Conservation (phyloP, 805 yeast genomes). For the Hyphopichia homilentoma region DNA sequence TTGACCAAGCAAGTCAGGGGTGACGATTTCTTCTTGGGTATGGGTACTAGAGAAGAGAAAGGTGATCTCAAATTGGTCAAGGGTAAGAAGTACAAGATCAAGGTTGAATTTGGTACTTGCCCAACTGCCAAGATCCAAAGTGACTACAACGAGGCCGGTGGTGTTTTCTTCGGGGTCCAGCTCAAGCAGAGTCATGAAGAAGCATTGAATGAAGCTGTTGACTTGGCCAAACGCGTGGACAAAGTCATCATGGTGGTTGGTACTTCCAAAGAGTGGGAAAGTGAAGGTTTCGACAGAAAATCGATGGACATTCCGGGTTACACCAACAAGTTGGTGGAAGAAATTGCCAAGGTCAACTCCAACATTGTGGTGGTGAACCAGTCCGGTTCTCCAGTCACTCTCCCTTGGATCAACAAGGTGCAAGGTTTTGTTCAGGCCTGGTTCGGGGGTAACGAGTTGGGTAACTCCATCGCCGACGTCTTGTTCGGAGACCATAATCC, state of each 20-base stretch:
- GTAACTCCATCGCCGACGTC: conserved; percentile 58
- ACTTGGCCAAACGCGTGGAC: conserved; percentile 47
- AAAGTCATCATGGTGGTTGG: conserved; percentile 53
- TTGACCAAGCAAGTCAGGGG: conserved; percentile 50
- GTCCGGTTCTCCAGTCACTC: conserved; percentile 58
- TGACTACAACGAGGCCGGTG: conserved; percentile 18
- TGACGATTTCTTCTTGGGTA: conserved; percentile 45
- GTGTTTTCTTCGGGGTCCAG: conserved; percentile 22
- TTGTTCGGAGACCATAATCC: conserved; percentile 60
- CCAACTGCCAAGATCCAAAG: conserved; percentile 21
- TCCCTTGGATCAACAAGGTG: conserved; percentile 48
- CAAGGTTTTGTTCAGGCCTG: conserved; percentile 49
- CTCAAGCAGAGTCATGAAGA: conserved; percentile 15
- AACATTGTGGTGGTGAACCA: conserved; percentile 54
- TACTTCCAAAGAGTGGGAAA: conserved; percentile 52
- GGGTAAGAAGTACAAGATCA: conserved; percentile 44
- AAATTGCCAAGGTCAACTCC: conserved; percentile 43
- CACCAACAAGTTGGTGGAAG: conserved; percentile 43
- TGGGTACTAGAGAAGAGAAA: conserved; percentile 51
- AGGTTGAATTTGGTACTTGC: conserved; percentile 51
- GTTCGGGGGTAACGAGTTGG: conserved; percentile 56
- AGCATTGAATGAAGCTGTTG: conserved; percentile 38
- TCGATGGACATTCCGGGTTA: conserved; percentile 49
- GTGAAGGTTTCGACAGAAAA: conserved; percentile 56
- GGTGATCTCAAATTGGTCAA: conserved; percentile 35